Base-by-base conservation (phyloP, 2,329 filamentous ascomycete genomes). In the Fusarium cyanostomum region DNA sequence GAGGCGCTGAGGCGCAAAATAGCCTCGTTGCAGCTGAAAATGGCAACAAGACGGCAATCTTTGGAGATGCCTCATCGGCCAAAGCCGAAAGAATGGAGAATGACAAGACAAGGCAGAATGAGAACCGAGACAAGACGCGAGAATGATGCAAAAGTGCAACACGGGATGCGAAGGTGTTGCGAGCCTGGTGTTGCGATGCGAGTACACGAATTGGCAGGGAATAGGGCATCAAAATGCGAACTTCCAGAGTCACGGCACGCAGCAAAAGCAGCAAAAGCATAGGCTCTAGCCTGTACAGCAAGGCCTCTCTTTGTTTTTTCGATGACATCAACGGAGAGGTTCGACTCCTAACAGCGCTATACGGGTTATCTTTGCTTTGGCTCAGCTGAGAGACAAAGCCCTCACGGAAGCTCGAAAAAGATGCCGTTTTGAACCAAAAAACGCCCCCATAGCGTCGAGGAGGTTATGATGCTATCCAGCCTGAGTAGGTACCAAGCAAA, bases 1-100 rank as follows among this genome's bases (percentile, higher is more conserved):
- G 30, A 34, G 41, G 56, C 37, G 61, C 52, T 34, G 60, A 62
- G 43, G 52, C 56, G 56, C 43, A 56, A 60, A 24, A 64, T 56
- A 46, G 35, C 31, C 48, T 60, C 41, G 42, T 15, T 31, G 52
- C 21, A 42, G 43, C 59, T 45, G 39, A 16, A 56, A 46, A 31
- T 10, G n/a, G 39, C 37, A 42, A 44, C 31, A 44, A 42, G 50
- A 35, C 11, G 42, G 13, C 8, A 24, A 43, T 50, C 11, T 33
- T 28, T 46, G 34, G 51, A 27, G 53, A 61, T 57, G 56, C 61
- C 61, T 64, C 30, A 21, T 64, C 60, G 60, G 61, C 18, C 48
- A 60, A 61, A 56, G 35, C 59, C 59, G 59, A 62, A 31, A 26
- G 33, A 31, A 35, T 43, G 46, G 46, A 26, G 8, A 13, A 33